These are phyloP conservation scores for Leptographium galeiforme DNA, from an alignment of 2,329 filamentous ascomycete genomes.

Conservation along the genomic window DNA sequence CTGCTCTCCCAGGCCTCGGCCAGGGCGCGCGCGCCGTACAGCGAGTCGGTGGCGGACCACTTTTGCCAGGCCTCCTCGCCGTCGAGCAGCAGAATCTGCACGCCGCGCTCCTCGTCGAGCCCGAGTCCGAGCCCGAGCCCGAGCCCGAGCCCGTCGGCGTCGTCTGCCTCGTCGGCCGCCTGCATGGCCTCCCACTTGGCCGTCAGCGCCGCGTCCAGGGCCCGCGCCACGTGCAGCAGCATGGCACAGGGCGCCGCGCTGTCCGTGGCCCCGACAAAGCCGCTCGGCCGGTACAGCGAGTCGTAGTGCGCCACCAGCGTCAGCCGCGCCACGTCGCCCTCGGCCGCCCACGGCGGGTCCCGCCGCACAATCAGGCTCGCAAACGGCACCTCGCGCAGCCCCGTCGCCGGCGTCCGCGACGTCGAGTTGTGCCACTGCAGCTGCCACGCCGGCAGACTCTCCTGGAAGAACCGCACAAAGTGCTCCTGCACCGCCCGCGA, in stretches of 20 bases:
- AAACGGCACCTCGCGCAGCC: conserved; percentile 62
- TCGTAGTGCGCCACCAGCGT: conserved; percentile 93
- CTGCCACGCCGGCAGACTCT: conserved; percentile 63
- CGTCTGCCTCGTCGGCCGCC: too few relatives aligned
- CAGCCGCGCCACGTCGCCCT: conserved; percentile 65
- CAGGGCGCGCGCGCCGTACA: conserved; percentile 74
- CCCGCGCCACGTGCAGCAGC: conserved; percentile 72
- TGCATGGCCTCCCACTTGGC: conserved; percentile 69
- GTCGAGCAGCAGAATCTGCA: conserved; percentile 83
- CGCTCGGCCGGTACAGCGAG: conserved; percentile 62
- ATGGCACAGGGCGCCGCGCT: conserved; percentile 92
- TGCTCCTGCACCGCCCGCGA: conserved; percentile 62
- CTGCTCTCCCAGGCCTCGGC: conserved; percentile 69
- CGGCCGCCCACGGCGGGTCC: conserved; percentile 69
- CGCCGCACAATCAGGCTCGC: conserved; percentile 74
- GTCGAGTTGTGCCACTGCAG: conserved; percentile 85
- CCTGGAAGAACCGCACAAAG: conserved; percentile 69
- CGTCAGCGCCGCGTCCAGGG: conserved; percentile 66
- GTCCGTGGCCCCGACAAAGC: conserved; percentile 88
- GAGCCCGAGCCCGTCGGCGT: conserved; percentile 33
- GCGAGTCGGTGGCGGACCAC: conserved; percentile 71
- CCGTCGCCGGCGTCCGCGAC: conserved; percentile 63
- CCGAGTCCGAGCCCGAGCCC: conserved; percentile 33
- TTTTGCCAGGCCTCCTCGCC: conserved; percentile 81
- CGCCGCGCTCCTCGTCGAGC: conserved; percentile 63